A percentile compares a stretch with the other conserved stretches of the same genome.
These are phyloP conservation scores for Microsporum canis DNA, from an alignment of 2,329 filamentous ascomycete species.

Conservation along the genomic window DNA sequence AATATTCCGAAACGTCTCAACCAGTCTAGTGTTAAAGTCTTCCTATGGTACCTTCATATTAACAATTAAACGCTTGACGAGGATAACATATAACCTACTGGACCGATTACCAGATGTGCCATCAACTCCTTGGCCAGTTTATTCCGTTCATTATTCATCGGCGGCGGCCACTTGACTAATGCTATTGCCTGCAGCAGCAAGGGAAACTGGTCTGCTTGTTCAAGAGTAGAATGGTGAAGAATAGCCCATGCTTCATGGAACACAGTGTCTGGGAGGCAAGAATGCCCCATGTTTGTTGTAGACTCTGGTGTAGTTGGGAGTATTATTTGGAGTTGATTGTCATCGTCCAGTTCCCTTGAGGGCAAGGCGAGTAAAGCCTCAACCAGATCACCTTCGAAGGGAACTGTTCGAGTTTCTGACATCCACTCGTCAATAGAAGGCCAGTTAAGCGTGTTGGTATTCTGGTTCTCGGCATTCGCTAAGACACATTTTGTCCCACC, in stretches of 20 bases:
- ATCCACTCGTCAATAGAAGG: not conserved
- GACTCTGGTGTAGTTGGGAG: not conserved
- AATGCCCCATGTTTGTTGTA: not conserved
- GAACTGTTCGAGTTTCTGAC: not conserved
- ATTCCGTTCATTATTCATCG: not conserved
- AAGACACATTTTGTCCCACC: not conserved
- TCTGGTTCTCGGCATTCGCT: not conserved
- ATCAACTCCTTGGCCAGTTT: not conserved
- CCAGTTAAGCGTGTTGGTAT: not conserved
- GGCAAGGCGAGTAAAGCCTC: not conserved
- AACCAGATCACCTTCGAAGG: not conserved
- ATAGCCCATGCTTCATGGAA: not conserved
- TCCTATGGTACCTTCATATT: not conserved
- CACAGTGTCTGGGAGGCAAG: not conserved
- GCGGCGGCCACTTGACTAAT: not conserved
- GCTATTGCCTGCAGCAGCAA: not conserved
- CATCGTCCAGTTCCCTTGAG: not conserved
- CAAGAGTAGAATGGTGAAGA: not conserved
- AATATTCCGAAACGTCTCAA: not conserved
- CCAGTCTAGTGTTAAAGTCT: no score
- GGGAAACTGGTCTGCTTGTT: not conserved
- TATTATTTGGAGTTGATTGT: not conserved
- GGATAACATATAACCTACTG: not conserved
- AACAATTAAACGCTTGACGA: not conserved
- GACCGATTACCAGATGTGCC: not conserved